Evolutionary conservation across 2,329 filamentous ascomycete genomes (phyloP), one percentile per base, ranked within the genome.

Genomic region (Capronia americana): DNA sequence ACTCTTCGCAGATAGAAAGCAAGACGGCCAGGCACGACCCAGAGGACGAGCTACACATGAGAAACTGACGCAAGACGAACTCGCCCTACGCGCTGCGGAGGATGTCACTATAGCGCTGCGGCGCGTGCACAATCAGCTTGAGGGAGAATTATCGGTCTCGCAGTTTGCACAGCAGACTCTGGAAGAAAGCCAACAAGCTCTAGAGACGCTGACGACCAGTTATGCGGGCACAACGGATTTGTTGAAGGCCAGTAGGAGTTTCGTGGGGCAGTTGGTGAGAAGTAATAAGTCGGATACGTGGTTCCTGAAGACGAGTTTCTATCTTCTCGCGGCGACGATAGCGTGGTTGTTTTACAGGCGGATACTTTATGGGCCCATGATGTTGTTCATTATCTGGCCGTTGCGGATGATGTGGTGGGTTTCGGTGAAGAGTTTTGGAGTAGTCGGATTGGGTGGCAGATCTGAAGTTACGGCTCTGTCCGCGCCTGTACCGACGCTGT

Each of bases 221-320:
- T 99, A 99, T 79, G 88, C 84, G 23, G 88, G 88, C 57, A 86
- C 98, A 4, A 92, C 94, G 73, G 86, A 87, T 12, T 85, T 97
- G 75, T 84, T 99, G 44, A 84, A 86, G 2, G 90, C 87, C 64
- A 93, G 91, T 54, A 86, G 87, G 70, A 89, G 88, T 63, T 82
- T 99, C 20, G 86, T 97, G 7, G 87, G 88, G 6, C 92, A 92
- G 20, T 82, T 99, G 54, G 81, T 98, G 55, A 87, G 88, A 68
- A 95, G 92, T 70, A 92, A 96, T 76, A 99, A 99, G 84, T 95
- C 90, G 71, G 95, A 99, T 76, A 97, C 93, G 2, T 99, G 95
- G 95, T 99, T 99, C 77, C 86, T 99, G 38, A 91, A 95, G 79
- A 96, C 92, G 44, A 88, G 93, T 1, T 88, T 98, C 71, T 96